Evolutionary conservation across 495 filamentous ascomycete species (phyloP).

Genomic region (Penicillium maclennaniae): DNA sequence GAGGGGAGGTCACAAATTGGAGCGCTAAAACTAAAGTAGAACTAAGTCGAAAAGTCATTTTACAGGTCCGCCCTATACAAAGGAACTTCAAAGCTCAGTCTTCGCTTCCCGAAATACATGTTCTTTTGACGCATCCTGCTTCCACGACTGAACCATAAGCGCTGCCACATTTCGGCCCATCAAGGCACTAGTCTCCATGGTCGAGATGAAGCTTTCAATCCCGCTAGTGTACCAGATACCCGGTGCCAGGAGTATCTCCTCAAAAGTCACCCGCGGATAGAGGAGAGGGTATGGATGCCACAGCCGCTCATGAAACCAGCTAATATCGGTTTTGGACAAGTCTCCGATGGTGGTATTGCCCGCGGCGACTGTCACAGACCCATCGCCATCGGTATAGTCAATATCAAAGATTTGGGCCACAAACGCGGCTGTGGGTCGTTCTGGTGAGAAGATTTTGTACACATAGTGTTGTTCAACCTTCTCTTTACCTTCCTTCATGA

Average conservation of each 20-base stretch:
- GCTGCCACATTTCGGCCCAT: conserved; percentile 95
- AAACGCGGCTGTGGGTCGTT: conserved; percentile 59
- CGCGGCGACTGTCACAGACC: conserved; percentile 2
- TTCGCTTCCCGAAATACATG: conserved; percentile 1
- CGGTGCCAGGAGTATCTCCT: conserved; percentile 64
- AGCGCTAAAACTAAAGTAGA: too few species aligned
- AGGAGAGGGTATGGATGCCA: conserved; percentile 87
- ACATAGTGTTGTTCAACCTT: conserved; percentile 60
- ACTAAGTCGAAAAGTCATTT: too few species aligned
- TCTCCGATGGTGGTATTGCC: conserved; percentile 32
- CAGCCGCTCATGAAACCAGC: conserved; percentile 70
- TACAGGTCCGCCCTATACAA: too few species aligned
- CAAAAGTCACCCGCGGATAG: conserved; percentile 80
- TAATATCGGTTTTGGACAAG: conserved; percentile 50
- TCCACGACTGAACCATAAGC: conserved; percentile 66
- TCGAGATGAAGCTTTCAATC: conserved; percentile 92
- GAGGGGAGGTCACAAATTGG: too few species aligned
- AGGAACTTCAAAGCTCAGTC: conserved; percentile 14
- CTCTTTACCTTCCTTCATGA: conserved; percentile 33
- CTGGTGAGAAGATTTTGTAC: conserved; percentile 94
- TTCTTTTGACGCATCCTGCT: conserved; percentile 11
- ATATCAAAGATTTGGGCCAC: conserved; percentile 46
- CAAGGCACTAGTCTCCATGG: conserved; percentile 95
- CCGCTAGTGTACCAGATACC: conserved; percentile 84
- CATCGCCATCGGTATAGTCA: conserved; percentile 16